These are phyloP conservation scores for Phaffomyces opuntiae DNA, from an alignment of 805 yeast species.

Conservation along the genomic window DNA sequence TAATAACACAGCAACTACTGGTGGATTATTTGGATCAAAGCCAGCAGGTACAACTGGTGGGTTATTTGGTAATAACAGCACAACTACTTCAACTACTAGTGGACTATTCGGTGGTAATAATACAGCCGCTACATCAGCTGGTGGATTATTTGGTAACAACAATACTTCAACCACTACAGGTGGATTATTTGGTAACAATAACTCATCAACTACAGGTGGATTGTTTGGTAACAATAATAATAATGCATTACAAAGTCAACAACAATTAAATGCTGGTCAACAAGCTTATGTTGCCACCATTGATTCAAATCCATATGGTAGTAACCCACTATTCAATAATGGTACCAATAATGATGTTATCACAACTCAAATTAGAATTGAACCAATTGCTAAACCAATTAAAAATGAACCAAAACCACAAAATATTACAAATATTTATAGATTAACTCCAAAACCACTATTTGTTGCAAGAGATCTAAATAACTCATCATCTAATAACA, in stretches of 20 bases:
- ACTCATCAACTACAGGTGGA: conserved; percentile 27
- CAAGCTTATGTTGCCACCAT: conserved; percentile 24
- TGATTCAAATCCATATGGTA: conserved; percentile 70
- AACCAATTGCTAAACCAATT: conserved; percentile 43
- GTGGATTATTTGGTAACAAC: conserved; percentile 37
- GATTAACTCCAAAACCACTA: conserved; percentile 57
- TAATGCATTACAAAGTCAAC: conserved; percentile 8
- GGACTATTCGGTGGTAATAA: conserved; percentile 25
- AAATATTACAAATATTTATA: conserved; percentile 53
- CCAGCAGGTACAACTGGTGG: conserved; percentile 25
- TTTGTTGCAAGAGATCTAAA: conserved; percentile 25
- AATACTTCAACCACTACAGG: conserved; percentile 25
- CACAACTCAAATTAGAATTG: conserved; percentile 29
- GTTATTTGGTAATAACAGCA: conserved; percentile 32
- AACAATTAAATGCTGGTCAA: conserved; percentile 12
- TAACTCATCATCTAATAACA: background rate
- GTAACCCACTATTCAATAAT: conserved; percentile 55
- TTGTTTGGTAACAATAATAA: conserved; percentile 27
- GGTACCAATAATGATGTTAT: conserved; percentile 30
- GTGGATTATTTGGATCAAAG: conserved; percentile 34
- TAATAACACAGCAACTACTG: too few relatives aligned
- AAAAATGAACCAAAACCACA: conserved; percentile 48
- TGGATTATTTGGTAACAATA: conserved; percentile 32
- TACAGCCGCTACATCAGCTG: conserved; percentile 24
- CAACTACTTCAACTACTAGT: conserved; percentile 11